Percentiles rank a stretch among this genome's conserved stretches.
Evolutionary conservation across 768 basidiomycete species (phyloP).

Genomic region (Cantharellus anzutake): DNA sequence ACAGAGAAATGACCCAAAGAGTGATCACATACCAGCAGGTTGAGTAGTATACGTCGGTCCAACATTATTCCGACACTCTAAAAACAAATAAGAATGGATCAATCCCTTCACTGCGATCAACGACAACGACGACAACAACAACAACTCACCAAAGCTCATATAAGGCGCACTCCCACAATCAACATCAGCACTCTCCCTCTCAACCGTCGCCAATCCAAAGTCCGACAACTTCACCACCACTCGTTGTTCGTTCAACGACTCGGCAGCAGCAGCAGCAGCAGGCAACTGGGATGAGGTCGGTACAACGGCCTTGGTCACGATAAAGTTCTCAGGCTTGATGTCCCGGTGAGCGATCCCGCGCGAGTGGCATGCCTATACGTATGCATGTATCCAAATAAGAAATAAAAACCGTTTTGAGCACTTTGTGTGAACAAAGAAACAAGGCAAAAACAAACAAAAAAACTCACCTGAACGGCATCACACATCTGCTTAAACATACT

Average conservation of each 20-base stretch:
- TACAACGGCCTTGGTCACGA: slow-evolving; percentile 65
- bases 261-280: slow-evolving; percentile 23
- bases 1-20: too few species aligned
- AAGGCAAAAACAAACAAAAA: background rate
- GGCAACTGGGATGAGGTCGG: slow-evolving; percentile 15
- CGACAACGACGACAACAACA: background rate
- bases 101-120: background rate
- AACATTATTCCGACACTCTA: slow-evolving; percentile 95
- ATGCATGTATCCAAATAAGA: too few species aligned
- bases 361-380: slow-evolving; percentile 56
- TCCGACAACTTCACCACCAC: slow-evolving; percentile 94
- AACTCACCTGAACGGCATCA: slow-evolving; percentile 49
- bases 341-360: slow-evolving; percentile 87
- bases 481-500: slow-evolving; percentile 99
- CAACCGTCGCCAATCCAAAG: slow-evolving; percentile 87
- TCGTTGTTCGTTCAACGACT: slow-evolving; percentile 37
- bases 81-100: slow-evolving; percentile 3
- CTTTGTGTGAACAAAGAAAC: background rate
- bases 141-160: slow-evolving; percentile 78
- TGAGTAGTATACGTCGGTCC: slow-evolving; percentile 87
- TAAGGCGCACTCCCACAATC: slow-evolving; percentile 98
- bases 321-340: slow-evolving; percentile 99
- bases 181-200: slow-evolving; percentile 80
- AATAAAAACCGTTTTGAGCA: background rate
- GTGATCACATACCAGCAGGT: slow-evolving; percentile 33